Evolutionary conservation across 106 monocot species (phyloP), one percentile per base, ranked within the genome.

Genomic region (Chionographis japonica): DNA sequence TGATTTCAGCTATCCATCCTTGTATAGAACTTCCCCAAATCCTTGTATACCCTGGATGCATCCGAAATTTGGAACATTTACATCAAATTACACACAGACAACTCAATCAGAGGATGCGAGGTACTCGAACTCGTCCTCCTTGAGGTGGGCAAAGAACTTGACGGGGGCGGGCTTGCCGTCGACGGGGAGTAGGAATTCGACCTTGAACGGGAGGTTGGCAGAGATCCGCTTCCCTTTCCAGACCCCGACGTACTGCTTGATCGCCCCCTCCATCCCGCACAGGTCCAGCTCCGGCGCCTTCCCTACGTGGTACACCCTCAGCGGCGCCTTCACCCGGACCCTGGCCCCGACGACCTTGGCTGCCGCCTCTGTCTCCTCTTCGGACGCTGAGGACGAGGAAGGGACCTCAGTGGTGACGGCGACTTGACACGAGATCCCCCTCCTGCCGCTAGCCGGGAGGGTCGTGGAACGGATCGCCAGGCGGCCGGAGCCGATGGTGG

Each of bases 191-290:
- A 77, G 50, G 78, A 95, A 95, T 78, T 90, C 85, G 20, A 91
- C 83, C 65, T 84, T 90, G 73, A 81, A 95, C 2, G 94, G 94
- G 20, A 95, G 66, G 56, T 88, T 95, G 37, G 94, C 88, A 3
- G 94, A 90, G 59, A 95, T 86, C 18, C 74, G 65, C 50, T 83
- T 90, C 68, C 90, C 94, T 68, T 94, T 94, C 83, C 83, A 90
- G 4, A 94, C 8, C 68, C 77, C 81, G 1, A 79, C 88, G 75
- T 94, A 94, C 77, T 90, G 90, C 90, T 94, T 94, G 68, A 94
- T 76, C 36, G 51, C 74, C 40, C 94, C 94, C 49, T 85, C 88
- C 85, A 88, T 58, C 11, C 94, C 94, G 12, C 68, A 18, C 51
- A 94, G 76, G 54, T 90, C 85, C 57, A 94, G 53, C 50, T 85